A percentile compares a stretch with the other conserved stretches of the same genome.
Evolutionary conservation across 2,329 filamentous ascomycete genomes (phyloP).

Genomic region (Chrysoporthe austroafricana): DNA sequence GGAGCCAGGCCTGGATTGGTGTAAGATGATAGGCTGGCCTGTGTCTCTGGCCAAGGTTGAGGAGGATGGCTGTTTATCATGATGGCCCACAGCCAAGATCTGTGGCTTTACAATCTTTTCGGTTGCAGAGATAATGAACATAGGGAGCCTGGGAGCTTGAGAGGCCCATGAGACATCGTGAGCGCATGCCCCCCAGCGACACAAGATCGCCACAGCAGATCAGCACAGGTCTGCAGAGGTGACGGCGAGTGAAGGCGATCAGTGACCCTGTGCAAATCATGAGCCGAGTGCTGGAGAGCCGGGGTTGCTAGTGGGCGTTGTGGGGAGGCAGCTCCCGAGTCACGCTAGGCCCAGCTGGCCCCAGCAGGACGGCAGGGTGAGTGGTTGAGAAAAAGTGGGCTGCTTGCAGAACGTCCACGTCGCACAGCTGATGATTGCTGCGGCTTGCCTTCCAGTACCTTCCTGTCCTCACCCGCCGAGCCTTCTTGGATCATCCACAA

Average conservation of each 20-base stretch:
- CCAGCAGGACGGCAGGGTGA: constrained; percentile 1
- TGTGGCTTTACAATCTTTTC: background rate
- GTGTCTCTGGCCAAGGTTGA: background rate
- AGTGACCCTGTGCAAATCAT: background rate
- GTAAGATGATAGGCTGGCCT: constrained; percentile 15
- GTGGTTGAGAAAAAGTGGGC: constrained; percentile 5
- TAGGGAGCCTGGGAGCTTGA: no score
- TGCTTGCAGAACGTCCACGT: constrained; percentile 26
- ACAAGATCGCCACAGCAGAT: no score
- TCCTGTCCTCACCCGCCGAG: constrained; percentile 16
- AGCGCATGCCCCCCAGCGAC: no score
- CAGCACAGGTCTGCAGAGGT: no score
- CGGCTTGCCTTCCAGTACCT: background rate
- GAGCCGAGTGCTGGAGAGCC: background rate
- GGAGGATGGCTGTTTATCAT: background rate
- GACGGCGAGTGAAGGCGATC: no score
- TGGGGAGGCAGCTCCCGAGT: background rate
- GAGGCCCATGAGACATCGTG: no score
- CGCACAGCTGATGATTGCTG: constrained; percentile 19
- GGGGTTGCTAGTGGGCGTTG: background rate
- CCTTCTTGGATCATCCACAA: constrained; percentile 16
- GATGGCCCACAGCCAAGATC: background rate
- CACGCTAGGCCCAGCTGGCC: constrained; percentile 18
- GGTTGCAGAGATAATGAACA: no score
- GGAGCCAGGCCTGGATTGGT: constrained; percentile 5